Percentiles rank a stretch among this genome's conserved stretches.
Evolutionary conservation across 805 yeast genomes (phyloP).

Genomic region (Suhomyces prunicola): DNA sequence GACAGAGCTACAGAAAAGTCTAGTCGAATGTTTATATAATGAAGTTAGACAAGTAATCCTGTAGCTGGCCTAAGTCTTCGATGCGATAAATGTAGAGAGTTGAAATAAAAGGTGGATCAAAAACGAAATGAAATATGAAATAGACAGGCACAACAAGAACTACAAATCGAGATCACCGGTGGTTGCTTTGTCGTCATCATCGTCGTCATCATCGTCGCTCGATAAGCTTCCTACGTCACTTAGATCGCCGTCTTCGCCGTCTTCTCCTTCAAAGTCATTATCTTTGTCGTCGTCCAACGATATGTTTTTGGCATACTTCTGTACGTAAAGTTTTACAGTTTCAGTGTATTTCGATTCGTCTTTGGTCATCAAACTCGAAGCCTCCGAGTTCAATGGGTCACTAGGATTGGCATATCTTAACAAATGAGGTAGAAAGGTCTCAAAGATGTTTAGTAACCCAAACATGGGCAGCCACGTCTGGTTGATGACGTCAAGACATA

Average conservation of each 20-base stretch:
- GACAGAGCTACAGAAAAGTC: neutral
- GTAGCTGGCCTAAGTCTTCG: neutral
- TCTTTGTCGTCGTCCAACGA: conserved; percentile 40
- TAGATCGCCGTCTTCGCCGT: conserved; percentile 37
- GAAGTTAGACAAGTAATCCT: neutral
- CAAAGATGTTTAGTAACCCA: conserved; percentile 86
- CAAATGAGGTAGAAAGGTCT: conserved; percentile 88
- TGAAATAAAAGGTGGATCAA: neutral
- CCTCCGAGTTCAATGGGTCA: conserved; percentile 90
- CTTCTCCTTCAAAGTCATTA: conserved; percentile 31
- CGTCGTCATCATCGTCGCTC: conserved; percentile 43
- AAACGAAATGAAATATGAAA: neutral
- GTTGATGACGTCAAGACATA: conserved; percentile 92
- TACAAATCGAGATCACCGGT: conserved; percentile 8
- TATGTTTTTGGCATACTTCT: conserved; percentile 50
- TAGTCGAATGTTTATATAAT: neutral
- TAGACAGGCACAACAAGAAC: neutral
- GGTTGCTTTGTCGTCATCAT: conserved; percentile 18
- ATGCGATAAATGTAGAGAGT: neutral
- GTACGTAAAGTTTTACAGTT: conserved; percentile 71
- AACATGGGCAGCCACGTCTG: conserved; percentile 99
- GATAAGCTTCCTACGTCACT: conserved; percentile 51
- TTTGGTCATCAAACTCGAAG: conserved; percentile 72
- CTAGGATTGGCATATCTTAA: conserved; percentile 89
- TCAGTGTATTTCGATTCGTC: conserved; percentile 65